phyloP scores from a whole-genome alignment of 2,329 filamentous ascomycete species.

The Cercospora canescens region DNA sequence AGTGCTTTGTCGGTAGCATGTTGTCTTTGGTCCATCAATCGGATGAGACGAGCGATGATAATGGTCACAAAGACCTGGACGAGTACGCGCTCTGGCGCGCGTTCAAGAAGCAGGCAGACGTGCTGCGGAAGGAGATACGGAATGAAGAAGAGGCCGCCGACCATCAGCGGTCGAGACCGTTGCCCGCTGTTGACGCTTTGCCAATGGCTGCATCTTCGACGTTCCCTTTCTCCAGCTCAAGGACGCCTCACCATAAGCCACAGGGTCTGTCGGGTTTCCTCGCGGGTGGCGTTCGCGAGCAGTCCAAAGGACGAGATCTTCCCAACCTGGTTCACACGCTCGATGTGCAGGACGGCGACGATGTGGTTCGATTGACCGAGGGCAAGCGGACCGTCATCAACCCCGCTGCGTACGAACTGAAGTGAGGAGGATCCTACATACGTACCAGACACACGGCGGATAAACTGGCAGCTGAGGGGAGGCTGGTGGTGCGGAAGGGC shows the following conservation, averaged over 20 bases:
- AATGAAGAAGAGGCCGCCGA: neutral
- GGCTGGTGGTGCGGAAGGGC: neutral
- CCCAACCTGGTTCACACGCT: neutral
- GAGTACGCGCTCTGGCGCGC: constrained; percentile 59
- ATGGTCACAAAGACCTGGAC: constrained; percentile 45
- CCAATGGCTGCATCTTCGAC: neutral
- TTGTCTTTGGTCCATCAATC: constrained; percentile 54
- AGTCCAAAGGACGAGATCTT: neutral
- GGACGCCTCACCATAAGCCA: neutral
- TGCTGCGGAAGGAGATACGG: constrained; percentile 60
- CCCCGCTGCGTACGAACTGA: constrained; percentile 1
- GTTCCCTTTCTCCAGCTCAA: neutral
- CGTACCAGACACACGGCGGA: neutral
- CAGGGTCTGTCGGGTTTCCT: neutral
- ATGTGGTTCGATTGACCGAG: neutral
- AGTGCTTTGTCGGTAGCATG: constrained; percentile 65
- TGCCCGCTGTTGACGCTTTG: neutral
- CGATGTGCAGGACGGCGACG: neutral
- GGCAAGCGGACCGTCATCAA: constrained; percentile 6
- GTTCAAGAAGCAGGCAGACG: constrained; percentile 63
- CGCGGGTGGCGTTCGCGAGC: neutral
- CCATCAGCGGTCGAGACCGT: neutral
- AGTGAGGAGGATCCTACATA: neutral
- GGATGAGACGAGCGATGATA: constrained; percentile 26
- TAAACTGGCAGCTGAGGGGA: neutral